phyloP scores from a whole-genome alignment of 2,329 filamentous ascomycete genomes.

The Monilinia aucupariae region DNA sequence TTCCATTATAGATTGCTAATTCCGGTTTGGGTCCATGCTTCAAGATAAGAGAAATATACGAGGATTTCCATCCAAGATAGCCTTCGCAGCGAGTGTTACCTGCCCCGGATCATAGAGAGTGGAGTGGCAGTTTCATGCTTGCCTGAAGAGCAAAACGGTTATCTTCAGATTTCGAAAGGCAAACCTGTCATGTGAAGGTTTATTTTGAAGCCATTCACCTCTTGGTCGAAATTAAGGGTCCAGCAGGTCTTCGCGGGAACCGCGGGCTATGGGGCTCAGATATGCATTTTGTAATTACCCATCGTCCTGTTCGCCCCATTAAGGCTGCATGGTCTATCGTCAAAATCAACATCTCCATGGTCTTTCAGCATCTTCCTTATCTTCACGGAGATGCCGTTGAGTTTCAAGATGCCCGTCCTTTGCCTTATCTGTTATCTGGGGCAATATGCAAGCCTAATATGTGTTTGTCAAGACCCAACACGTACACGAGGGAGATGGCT shows the following conservation, averaged over 20 bases:
- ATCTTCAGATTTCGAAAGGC: background rate
- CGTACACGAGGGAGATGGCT: too few relatives aligned
- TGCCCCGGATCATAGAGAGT: background rate
- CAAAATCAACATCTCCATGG: conserved; percentile 5
- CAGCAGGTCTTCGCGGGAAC: background rate
- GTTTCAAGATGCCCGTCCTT: background rate
- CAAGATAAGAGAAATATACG: background rate
- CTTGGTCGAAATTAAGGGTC: conserved; percentile 9
- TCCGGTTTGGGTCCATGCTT: background rate
- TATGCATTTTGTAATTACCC: background rate
- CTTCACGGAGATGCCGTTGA: background rate
- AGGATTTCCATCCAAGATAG: too few relatives aligned
- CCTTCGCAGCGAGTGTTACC: background rate
- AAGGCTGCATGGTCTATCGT: background rate
- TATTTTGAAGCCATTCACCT: conserved; percentile 3
- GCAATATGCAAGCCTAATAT: background rate
- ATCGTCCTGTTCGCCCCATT: background rate
- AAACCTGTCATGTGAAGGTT: background rate
- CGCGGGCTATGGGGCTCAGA: conserved; percentile 1
- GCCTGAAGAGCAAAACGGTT: background rate
- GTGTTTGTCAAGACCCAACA: background rate
- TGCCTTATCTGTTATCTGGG: background rate
- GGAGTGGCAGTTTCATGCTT: background rate
- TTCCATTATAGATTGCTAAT: background rate
- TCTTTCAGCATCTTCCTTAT: background rate